Evolutionary conservation across 805 yeast species (phyloP).

Genomic region (Schwanniomyces pseudopolymorphus): DNA sequence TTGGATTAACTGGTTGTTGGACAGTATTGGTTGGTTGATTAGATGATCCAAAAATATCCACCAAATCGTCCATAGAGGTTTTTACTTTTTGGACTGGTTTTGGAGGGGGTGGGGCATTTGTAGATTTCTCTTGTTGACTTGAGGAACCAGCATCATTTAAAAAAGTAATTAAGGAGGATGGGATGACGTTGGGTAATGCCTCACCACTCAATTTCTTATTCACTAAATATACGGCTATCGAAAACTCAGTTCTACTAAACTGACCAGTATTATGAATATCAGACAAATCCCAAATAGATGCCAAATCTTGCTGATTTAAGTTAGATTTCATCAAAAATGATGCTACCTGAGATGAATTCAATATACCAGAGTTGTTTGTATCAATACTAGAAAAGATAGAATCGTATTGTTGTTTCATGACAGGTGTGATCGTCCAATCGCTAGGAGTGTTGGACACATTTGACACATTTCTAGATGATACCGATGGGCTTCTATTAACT

Average conservation of each 20-base stretch:
- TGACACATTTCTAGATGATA: slow-evolving; percentile 8
- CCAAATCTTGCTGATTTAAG: slow-evolving; percentile 79
- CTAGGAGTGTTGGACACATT: slow-evolving; percentile 15
- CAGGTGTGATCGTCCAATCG: slow-evolving; percentile 69
- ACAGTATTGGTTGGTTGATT: slow-evolving; percentile 14
- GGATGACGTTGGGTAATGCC: slow-evolving; percentile 75
- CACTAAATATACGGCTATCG: slow-evolving; percentile 90
- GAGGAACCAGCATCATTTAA: slow-evolving; percentile 13
- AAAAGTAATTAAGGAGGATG: slow-evolving; percentile 54
- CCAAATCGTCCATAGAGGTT: slow-evolving; percentile 65
- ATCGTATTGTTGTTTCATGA: slow-evolving; percentile 76
- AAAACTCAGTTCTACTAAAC: slow-evolving; percentile 79
- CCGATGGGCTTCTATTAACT: slow-evolving; percentile 25
- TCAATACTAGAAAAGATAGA: slow-evolving; percentile 78
- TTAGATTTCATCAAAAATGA: slow-evolving; percentile 86
- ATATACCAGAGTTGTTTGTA: slow-evolving; percentile 55
- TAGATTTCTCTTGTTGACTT: background rate
- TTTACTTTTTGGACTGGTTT: slow-evolving; percentile 17
- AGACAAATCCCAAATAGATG: slow-evolving; percentile 91
- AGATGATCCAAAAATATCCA: slow-evolving; percentile 44
- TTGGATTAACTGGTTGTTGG: slow-evolving; percentile 13
- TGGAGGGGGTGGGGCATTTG: slow-evolving; percentile 7
- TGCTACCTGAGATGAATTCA: slow-evolving; percentile 81
- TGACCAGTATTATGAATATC: slow-evolving; percentile 85
- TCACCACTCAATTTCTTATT: slow-evolving; percentile 80